phyloP scores from a whole-genome alignment of 768 basidiomycete genomes.

The Kwoniella sp. region DNA sequence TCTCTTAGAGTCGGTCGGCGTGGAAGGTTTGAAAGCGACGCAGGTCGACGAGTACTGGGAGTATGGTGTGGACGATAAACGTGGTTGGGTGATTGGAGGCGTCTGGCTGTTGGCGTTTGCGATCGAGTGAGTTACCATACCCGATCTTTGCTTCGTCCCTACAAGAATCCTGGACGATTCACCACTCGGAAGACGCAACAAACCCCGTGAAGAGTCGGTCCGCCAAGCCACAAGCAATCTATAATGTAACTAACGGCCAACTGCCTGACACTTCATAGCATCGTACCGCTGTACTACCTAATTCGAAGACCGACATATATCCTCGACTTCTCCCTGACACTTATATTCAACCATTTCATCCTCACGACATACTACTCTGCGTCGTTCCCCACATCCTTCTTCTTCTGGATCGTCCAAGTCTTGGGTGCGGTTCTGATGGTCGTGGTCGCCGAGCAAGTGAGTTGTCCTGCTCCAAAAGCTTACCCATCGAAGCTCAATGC shows the following conservation, averaged over 20 bases:
- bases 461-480: conserved; percentile 55
- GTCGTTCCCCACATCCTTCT: conserved; percentile 77
- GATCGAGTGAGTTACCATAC: conserved; percentile 70
- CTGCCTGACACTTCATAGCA: conserved; percentile 57
- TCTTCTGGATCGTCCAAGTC: conserved; percentile 86
- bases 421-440: conserved; percentile 73
- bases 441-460: conserved; percentile 83
- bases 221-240: too few relatives aligned
- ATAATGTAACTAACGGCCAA: too few relatives aligned
- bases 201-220: too few relatives aligned
- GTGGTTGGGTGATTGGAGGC: conserved; percentile 87
- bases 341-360: conserved; percentile 87
- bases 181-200: too few relatives aligned
- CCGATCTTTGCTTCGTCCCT: background rate
- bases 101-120: conserved; percentile 82
- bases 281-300: conserved; percentile 82
- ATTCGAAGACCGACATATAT: conserved; percentile 89
- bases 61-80: conserved; percentile 71
- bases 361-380: conserved; percentile 90
- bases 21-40: conserved; percentile 22
- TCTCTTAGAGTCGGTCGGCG: conserved; percentile 15
- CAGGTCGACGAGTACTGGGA: conserved; percentile 61
- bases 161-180: too few relatives aligned
- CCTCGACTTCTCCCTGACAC: conserved; percentile 89
- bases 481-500: background rate